These are phyloP conservation scores for Taphrina communis DNA, from an alignment of 1,139 yeast species.

Conservation along the genomic window DNA sequence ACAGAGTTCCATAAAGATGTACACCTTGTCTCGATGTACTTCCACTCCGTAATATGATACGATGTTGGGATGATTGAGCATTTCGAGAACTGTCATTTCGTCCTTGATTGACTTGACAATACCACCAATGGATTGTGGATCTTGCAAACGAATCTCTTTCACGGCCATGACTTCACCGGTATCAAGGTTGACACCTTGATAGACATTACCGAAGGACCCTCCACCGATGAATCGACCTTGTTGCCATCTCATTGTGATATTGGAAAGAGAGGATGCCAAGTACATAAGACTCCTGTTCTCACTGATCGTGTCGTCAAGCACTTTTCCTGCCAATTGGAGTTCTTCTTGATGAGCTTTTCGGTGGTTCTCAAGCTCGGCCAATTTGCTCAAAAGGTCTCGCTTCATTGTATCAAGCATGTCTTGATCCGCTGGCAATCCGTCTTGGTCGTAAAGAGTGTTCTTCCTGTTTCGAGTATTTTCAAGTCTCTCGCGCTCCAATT, in stretches of 20 bases:
- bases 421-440: constrained; percentile 50
- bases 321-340: constrained; percentile 76
- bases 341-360: constrained; percentile 61
- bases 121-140: constrained; percentile 80
- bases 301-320: constrained; percentile 81
- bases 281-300: constrained; percentile 87
- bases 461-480: constrained; percentile 51
- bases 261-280: constrained; percentile 86
- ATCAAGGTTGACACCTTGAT: constrained; percentile 87
- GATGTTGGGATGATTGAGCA: constrained; percentile 92
- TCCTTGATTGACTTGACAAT: constrained; percentile 89
- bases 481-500: constrained; percentile 59
- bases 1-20: constrained; percentile 96
- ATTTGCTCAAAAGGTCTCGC: constrained; percentile 65
- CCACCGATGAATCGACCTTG: constrained; percentile 93
- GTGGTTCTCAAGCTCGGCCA: constrained; percentile 64
- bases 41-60: constrained; percentile 97
- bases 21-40: constrained; percentile 93
- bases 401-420: constrained; percentile 62
- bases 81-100: constrained; percentile 95
- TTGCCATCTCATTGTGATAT: constrained; percentile 95
- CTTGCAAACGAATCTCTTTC: constrained; percentile 90
- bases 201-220: constrained; percentile 94
- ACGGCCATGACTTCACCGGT: constrained; percentile 98
- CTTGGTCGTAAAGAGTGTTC: constrained; percentile 22